phyloP scores from a whole-genome alignment of 2,329 filamentous ascomycete genomes.

The Fusarium palustre region DNA sequence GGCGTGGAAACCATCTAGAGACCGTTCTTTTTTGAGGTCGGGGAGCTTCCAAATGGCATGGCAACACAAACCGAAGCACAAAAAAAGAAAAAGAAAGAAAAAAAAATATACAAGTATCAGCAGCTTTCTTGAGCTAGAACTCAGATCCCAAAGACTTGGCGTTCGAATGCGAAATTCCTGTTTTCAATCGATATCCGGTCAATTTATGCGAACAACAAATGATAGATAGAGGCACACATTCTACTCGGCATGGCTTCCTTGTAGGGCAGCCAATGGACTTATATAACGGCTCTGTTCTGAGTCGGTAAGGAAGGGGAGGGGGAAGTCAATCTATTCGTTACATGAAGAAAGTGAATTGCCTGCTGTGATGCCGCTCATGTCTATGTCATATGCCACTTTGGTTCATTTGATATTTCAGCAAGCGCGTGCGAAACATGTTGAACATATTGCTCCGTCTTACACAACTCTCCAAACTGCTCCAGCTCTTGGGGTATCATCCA shows the following conservation, averaged over 20 bases:
- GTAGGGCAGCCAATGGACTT: background rate
- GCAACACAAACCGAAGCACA: conserved; percentile 20
- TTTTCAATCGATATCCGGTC: conserved; percentile 28
- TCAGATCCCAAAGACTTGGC: conserved; percentile 13
- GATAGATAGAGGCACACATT: conserved; percentile 9
- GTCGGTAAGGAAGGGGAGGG: conserved; percentile 2
- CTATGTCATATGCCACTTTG: conserved; percentile 8
- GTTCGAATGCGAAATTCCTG: conserved; percentile 8
- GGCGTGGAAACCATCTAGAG: conserved; percentile 45
- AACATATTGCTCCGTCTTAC: conserved; percentile 25
- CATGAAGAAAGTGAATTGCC: conserved; percentile 20
- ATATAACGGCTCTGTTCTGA: conserved; percentile 12
- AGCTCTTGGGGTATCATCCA: conserved; percentile 53
- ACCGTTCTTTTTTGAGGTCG: conserved; percentile 40
- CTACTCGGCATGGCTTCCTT: background rate
- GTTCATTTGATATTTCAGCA: conserved; percentile 9
- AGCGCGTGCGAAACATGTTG: background rate
- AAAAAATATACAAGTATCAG: background rate
- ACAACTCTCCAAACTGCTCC: conserved; percentile 63
- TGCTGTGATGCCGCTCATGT: conserved; percentile 26
- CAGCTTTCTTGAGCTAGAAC: conserved; percentile 34
- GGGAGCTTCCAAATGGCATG: conserved; percentile 17
- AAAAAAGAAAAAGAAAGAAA: background rate
- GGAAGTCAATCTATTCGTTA: conserved; percentile 26
- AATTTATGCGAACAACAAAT: conserved; percentile 13